phyloP scores from a whole-genome alignment of 768 basidiomycete species.

The Tylopilus cervinicoccineus region DNA sequence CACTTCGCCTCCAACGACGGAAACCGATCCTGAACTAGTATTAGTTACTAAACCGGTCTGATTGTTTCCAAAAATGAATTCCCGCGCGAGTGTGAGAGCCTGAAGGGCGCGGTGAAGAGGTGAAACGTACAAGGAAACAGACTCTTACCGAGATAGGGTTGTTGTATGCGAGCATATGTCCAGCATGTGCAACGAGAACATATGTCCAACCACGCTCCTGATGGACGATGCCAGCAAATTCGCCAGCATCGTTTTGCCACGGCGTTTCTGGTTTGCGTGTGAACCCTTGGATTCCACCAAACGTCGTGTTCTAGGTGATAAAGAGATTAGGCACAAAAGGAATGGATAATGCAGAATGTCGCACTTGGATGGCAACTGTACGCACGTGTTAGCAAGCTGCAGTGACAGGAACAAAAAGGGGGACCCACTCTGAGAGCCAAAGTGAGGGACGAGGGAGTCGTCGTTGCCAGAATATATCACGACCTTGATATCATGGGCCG shows the following conservation, averaged over 20 bases:
- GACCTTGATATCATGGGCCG: conserved; percentile 42
- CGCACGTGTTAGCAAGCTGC: conserved; percentile 4
- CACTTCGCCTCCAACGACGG: conserved; percentile 48
- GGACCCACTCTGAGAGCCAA: conserved; percentile 54
- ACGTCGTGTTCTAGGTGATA: conserved; percentile 63
- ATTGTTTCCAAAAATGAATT: conserved; percentile 67
- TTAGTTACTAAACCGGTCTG: conserved; percentile 50
- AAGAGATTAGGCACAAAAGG: background rate
- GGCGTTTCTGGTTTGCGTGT: conserved; percentile 62
- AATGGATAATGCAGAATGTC: background rate
- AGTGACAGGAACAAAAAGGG: background rate
- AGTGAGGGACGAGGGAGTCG: conserved; percentile 58
- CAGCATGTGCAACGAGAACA: conserved; percentile 34
- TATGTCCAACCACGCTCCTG: conserved; percentile 65
- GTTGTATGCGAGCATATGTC: conserved; percentile 34
- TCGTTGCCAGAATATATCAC: conserved; percentile 67
- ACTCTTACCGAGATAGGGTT: conserved; percentile 43
- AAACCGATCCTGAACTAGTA: conserved; percentile 18
- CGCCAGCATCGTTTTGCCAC: conserved; percentile 55
- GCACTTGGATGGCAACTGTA: conserved; percentile 53
- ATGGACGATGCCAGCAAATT: conserved; percentile 63
- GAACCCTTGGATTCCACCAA: conserved; percentile 74
- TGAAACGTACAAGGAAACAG: background rate
- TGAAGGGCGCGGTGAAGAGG: conserved; percentile 20
- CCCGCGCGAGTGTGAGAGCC: conserved; percentile 58